Evolutionary conservation across 345 rosid species (phyloP).

Genomic region (Eucalyptus viminalis): DNA sequence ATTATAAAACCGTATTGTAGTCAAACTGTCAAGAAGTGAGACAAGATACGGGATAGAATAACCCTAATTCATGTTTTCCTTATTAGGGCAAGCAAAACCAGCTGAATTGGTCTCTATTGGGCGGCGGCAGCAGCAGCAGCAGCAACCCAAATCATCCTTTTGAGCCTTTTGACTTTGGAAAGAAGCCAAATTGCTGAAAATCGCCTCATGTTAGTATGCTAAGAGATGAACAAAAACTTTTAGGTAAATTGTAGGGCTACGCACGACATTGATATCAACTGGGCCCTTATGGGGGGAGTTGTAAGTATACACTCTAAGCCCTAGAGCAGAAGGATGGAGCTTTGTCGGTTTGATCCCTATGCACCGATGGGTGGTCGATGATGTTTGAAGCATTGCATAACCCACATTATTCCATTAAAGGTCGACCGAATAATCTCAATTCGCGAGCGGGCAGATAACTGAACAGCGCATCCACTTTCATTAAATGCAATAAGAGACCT

Average conservation of each 20-base stretch:
- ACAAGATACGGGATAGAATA: neutral
- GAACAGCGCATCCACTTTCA: neutral
- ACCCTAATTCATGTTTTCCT: neutral
- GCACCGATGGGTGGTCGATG: neutral
- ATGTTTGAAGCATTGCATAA: neutral
- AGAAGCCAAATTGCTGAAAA: neutral
- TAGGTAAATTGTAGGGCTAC: neutral
- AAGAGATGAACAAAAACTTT: neutral
- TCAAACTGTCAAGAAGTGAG: neutral
- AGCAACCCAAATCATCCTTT: neutral
- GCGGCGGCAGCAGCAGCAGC: neutral
- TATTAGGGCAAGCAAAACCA: neutral
- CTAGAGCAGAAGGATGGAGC: neutral
- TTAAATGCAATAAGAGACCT: neutral
- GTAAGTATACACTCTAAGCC: neutral
- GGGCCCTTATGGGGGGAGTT: neutral
- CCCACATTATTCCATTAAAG: neutral
- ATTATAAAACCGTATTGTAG: neutral
- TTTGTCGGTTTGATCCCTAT: neutral
- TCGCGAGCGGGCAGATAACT: no score
- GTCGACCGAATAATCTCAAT: neutral
- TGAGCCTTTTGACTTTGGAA: neutral
- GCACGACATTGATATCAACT: neutral
- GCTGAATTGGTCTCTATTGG: neutral
- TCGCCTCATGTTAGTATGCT: neutral